Conservation (phyloP, 371 early-diverging fungal genomes). For the Actinomucor elegans region DNA sequence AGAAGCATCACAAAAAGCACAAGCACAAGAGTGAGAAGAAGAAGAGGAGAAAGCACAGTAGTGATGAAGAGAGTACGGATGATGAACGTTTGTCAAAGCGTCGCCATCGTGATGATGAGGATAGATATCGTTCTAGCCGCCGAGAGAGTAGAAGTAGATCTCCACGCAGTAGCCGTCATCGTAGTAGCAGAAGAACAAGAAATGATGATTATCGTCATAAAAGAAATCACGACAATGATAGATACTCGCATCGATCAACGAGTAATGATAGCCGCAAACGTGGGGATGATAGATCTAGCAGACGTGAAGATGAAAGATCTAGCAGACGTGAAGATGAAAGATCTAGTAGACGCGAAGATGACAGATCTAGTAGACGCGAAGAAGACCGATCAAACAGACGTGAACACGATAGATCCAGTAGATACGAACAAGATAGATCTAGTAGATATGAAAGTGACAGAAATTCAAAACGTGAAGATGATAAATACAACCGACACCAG, state of each 20-base stretch:
- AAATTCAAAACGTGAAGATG: not conserved
- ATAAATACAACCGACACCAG: not conserved
- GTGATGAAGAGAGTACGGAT: slow-evolving; percentile 13
- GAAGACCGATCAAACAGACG: not conserved
- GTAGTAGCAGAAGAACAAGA: not conserved
- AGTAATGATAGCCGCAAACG: not conserved
- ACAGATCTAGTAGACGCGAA: slow-evolving; percentile 1
- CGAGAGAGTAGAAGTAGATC: not conserved
- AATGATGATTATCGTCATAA: not conserved
- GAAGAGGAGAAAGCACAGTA: slow-evolving; percentile 18
- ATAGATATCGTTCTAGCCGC: not conserved
- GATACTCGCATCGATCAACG: no score
- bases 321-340: slow-evolving; percentile 1
- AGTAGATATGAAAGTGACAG: not conserved
- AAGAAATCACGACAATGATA: not conserved
- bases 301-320: not conserved
- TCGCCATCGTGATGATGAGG: slow-evolving; percentile 4
- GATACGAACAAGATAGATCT: not conserved
- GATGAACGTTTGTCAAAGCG: slow-evolving; percentile 3
- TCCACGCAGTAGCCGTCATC: not conserved
- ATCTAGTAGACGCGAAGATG: slow-evolving; percentile 1
- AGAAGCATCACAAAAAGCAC: slow-evolving; percentile 39
- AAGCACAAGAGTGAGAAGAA: slow-evolving; percentile 34
- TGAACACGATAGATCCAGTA: not conserved
- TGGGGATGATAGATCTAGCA: not conserved